Evolutionary conservation across 1,284 basidiomycete genomes (phyloP).

Genomic region (Coniferiporia sulphurascens): DNA sequence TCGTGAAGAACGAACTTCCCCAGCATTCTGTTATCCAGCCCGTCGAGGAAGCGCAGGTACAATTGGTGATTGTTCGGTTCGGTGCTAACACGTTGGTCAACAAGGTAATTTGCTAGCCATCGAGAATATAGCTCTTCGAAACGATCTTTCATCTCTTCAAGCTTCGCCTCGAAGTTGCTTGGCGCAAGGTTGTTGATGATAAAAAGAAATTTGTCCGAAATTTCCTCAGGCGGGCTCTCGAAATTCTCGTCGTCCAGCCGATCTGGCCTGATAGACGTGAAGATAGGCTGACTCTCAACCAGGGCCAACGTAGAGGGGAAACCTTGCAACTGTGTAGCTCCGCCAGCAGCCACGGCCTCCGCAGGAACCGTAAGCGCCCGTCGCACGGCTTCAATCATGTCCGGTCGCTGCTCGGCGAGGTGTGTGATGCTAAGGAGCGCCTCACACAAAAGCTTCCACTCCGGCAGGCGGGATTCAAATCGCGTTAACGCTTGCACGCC

Average conservation of each 20-base stretch:
- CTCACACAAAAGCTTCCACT: constrained; percentile 94
- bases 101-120: constrained; percentile 98
- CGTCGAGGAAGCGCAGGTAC: constrained; percentile 91
- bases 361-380: constrained; percentile 57
- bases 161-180: constrained; percentile 86
- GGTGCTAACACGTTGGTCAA: constrained; percentile 91
- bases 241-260: constrained; percentile 51
- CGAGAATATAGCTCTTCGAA: constrained; percentile 81
- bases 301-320: constrained; percentile 29
- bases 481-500: constrained; percentile 88
- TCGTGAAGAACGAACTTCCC: constrained; percentile 86
- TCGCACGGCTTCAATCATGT: constrained; percentile 73
- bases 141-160: constrained; percentile 76
- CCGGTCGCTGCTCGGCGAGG: constrained; percentile 82
- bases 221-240: constrained; percentile 75
- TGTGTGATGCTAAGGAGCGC: constrained; percentile 86
- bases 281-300: constrained; percentile 50
- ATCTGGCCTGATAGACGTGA: constrained; percentile 73
- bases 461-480: constrained; percentile 84
- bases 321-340: constrained; percentile 35
- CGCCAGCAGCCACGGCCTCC: constrained; percentile 35
- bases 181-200: constrained; percentile 98
- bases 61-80: constrained; percentile 97
- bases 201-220: constrained; percentile 94
- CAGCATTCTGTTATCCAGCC: constrained; percentile 62